Evolutionary conservation across 345 rosid species (phyloP).

Genomic region (Kandelia obovata): DNA sequence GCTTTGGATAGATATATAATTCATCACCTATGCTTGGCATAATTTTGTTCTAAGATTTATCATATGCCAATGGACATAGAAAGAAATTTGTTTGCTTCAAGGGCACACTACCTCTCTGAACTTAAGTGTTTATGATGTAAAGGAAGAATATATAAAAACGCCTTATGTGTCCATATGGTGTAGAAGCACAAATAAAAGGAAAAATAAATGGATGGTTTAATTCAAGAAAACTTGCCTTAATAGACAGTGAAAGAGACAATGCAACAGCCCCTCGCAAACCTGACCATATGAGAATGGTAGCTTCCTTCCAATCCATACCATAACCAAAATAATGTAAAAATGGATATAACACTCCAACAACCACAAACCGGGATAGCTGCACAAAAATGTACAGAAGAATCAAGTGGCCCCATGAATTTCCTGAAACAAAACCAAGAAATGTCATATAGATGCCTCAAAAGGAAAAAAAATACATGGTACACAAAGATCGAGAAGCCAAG

Average conservation of each 20-base stretch:
- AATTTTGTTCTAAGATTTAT: background rate
- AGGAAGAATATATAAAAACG: background rate
- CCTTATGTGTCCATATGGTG: too few relatives aligned
- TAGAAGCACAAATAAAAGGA: background rate
- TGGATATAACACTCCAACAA: conserved; percentile 66
- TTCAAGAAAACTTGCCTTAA: conserved; percentile 59
- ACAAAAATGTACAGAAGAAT: conserved; percentile 67
- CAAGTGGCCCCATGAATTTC: conserved; percentile 72
- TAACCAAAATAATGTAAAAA: conserved; percentile 66
- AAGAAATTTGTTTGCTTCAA: background rate
- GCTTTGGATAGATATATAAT: background rate
- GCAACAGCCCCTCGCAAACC: conserved; percentile 98
- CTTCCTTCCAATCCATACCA: conserved; percentile 96
- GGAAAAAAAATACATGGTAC: background rate
- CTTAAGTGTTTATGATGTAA: background rate
- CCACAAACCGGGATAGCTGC: conserved; percentile 63
- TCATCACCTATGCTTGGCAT: background rate
- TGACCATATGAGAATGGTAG: conserved; percentile 75
- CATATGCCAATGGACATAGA: background rate
- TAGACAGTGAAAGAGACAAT: conserved; percentile 78
- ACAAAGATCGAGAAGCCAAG: background rate
- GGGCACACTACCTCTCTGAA: background rate
- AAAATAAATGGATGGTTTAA: background rate
- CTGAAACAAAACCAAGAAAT: conserved; percentile 39
- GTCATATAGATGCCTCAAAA: background rate